Conservation (phyloP, 768 basidiomycete genomes). For the Russula olivacea region DNA sequence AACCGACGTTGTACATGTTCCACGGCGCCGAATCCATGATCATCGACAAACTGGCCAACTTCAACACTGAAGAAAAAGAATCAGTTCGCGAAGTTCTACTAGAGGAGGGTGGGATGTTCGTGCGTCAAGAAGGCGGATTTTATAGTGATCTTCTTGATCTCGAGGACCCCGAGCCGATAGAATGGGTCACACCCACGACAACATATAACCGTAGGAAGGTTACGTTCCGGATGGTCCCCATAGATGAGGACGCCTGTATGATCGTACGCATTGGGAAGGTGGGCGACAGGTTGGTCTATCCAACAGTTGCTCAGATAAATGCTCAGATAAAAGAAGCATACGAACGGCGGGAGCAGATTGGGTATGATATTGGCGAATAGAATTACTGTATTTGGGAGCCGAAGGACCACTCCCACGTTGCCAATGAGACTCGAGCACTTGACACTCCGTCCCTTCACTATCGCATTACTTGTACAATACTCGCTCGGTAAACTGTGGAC, state of each 20-base stretch:
- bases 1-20: constrained; percentile 2
- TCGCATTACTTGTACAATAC: too few relatives aligned
- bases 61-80: too few relatives aligned
- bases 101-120: not conserved
- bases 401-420: too few relatives aligned
- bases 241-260: constrained; percentile 4
- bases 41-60: not conserved
- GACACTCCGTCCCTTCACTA: too few relatives aligned
- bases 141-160: too few relatives aligned
- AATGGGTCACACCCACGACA: not conserved
- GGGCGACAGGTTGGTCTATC: constrained; percentile 3
- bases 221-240: too few relatives aligned
- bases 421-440: too few relatives aligned
- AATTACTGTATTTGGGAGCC: too few relatives aligned
- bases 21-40: not conserved
- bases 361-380: too few relatives aligned
- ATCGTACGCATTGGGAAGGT: constrained; percentile 4
- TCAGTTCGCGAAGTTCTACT: not conserved
- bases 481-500: too few relatives aligned
- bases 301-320: not conserved
- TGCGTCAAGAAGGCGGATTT: not conserved
- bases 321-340: not conserved
- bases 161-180: not conserved
- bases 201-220: not conserved
- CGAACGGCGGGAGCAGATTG: not conserved